Percentiles rank a stretch among this genome's conserved stretches.
These are phyloP conservation scores for Ganoderma multipileum DNA, from an alignment of 1,284 basidiomycete species.

Conservation along the genomic window DNA sequence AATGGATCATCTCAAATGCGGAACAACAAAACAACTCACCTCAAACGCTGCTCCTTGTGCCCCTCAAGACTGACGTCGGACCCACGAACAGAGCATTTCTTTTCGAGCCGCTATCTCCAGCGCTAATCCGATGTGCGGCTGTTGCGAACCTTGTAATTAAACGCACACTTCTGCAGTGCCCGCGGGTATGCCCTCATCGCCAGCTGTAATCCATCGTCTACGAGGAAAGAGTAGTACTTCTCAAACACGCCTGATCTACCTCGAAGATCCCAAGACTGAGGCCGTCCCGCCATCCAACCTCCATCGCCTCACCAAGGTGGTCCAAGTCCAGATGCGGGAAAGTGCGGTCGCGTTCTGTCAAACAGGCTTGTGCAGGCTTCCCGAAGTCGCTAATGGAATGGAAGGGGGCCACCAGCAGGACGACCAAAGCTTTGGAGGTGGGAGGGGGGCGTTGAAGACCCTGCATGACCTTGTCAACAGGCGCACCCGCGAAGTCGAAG, in stretches of 20 bases:
- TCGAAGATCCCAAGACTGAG: slow-evolving; percentile 43
- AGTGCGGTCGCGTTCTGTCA: slow-evolving; percentile 28
- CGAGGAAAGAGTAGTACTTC: slow-evolving; percentile 10
- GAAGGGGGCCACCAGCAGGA: slow-evolving; percentile 42
- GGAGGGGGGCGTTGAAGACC: slow-evolving; percentile 24
- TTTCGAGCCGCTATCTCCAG: neutral
- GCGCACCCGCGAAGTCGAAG: slow-evolving; percentile 38
- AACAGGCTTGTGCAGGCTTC: slow-evolving; percentile 2
- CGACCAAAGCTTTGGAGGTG: slow-evolving; percentile 9
- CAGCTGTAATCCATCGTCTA: neutral
- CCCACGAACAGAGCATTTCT: neutral
- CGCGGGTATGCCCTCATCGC: no score
- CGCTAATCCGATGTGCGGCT: neutral
- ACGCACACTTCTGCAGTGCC: neutral
- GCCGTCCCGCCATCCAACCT: slow-evolving; percentile 39
- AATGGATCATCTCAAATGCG: slow-evolving; percentile 11
- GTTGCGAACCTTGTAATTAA: neutral
- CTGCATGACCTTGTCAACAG: slow-evolving; percentile 28
- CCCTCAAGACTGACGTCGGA: neutral
- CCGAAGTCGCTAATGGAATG: slow-evolving; percentile 31
- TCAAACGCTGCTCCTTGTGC: neutral
- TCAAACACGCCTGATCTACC: slow-evolving; percentile 29
- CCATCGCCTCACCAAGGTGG: slow-evolving; percentile 43
- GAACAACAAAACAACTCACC: slow-evolving; percentile 4
- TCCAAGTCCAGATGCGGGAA: slow-evolving; percentile 49